Conservation (phyloP, 2,329 filamentous ascomycete species). For the Chaetomiaceae sp. region DNA sequence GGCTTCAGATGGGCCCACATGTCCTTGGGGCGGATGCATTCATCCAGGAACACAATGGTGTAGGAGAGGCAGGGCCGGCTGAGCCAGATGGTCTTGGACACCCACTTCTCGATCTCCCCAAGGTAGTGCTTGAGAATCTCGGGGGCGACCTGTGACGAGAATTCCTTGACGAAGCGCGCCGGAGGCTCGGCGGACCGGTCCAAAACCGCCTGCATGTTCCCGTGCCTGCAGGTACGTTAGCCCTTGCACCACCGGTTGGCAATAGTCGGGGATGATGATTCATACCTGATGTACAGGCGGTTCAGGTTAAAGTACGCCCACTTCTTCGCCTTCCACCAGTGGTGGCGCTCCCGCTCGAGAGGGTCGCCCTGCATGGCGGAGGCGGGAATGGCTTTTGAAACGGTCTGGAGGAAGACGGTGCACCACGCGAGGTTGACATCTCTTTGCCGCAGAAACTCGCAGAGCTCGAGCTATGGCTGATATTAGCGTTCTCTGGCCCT, state of each 20-base stretch:
- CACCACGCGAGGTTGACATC: constrained; percentile 91
- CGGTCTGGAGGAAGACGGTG: constrained; percentile 85
- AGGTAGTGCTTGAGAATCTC: constrained; percentile 96
- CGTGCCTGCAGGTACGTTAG: constrained; percentile 60
- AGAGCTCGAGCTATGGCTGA: constrained; percentile 73
- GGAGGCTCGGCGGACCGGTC: constrained; percentile 70
- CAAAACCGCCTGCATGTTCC: constrained; percentile 73
- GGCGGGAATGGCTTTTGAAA: constrained; percentile 77
- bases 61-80: constrained; percentile 92
- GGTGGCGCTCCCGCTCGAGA: constrained; percentile 84
- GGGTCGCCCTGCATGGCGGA: constrained; percentile 73
- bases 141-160: constrained; percentile 85
- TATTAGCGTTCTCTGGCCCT: constrained; percentile 27
- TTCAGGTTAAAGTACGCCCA: constrained; percentile 99
- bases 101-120: constrained; percentile 94
- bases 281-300: constrained; percentile 81
- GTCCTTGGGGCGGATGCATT: constrained; percentile 93
- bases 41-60: constrained; percentile 90
- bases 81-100: constrained; percentile 88
- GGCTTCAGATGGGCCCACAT: constrained; percentile 95
- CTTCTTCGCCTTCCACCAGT: constrained; percentile 99
- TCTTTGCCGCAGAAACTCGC: constrained; percentile 70
- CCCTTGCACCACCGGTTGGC: background rate
- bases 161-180: constrained; percentile 79
- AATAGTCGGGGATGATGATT: background rate